Base-by-base conservation (phyloP, 441 rosid genomes). In the Gossypium trilobum region DNA sequence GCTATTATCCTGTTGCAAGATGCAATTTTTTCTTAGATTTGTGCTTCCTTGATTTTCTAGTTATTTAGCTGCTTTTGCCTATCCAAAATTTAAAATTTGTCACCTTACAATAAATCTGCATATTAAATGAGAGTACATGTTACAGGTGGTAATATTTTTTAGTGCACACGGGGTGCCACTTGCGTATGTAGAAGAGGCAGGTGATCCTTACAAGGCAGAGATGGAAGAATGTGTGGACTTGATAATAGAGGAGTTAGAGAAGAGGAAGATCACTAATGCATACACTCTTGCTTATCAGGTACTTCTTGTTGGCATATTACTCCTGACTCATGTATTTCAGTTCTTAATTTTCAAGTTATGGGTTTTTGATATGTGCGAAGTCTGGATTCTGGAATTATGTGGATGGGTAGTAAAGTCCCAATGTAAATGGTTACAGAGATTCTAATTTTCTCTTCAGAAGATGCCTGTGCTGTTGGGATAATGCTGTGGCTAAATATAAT, bases 181-280 rank as follows among this genome's bases (percentile, higher is more conserved):
- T 78, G 97, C 99, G 54, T 94, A 94, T 73, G 99, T 94, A 66
- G 97, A 94, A 85, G 95, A 92, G 83, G 97, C 99, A 51, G 99
- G 99, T 69, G 99, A 94, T 80, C 99, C 99, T n/a, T 94, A 94
- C 87, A 92, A 92, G 86, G 97, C 97, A 51, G 99, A 94, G 85
- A 94, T 92, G 99, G 99, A 92, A 78, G 97, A 94, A 79, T 94
- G 99, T 56, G 91, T 94, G 73, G 97, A 90, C 80, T 82, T 94
- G 78, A 94, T 94, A 72, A 92, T 94, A 83, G 99, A 92, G 78
- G 99, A 94, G 80, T 76, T 94, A 81, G 99, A 92, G 78, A 89
- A 83, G 82, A 83, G 97, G 84, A 88, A 82, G 51, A 83, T 90
- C 16, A 82, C 77, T 48, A 94, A 89, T 77, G 51, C 89, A n/a